Evolutionary conservation across 2,329 filamentous ascomycete genomes (phyloP), one percentile per base, ranked within the genome.

Genomic region (Fusarium liriodendri): DNA sequence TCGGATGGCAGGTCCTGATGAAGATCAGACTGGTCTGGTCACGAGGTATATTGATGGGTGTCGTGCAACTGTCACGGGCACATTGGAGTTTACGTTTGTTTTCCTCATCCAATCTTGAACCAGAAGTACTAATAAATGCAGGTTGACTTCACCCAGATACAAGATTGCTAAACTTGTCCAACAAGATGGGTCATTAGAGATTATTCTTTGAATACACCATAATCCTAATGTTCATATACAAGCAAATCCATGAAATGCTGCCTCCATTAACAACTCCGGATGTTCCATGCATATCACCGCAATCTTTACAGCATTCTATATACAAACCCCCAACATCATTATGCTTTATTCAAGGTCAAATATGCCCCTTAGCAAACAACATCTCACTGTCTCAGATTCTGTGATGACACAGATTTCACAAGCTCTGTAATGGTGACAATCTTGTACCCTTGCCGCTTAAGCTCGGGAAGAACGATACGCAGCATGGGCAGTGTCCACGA

Each of bases 401-500:
- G 64, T 14, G 79, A 78, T 40, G 81, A 79, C 38, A 76, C 78
- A 29, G 76, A 70, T 75, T 84, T 84, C 54, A 96, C 82, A 73
- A 96, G 84, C 76, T 92, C 89, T 6, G 92, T 91, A 22, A 97
- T 84, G 18, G 91, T 94, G 33, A 94, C 91, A 40, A 96, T 86
- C 65, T 84, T 85, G 81, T 94, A 97, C 1, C 94, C 94, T 73
- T 89, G 87, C 71, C 85, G 85, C 82, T 85, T 91, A 77, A 97
- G 84, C 79, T 94, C 92, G 0, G 93, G 93, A 74, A 98, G 81
- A 42, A 97, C 92, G 69, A 85, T 88, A 42, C 86, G 85, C 82
- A 97, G 80, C 94, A 97, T 97, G 1, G 93, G 92, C 57, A 88
- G 86, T 29, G 94, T 97, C 94, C 95, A 97, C n/a, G 87, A 85